Percentiles rank a stretch among this genome's conserved stretches.
These are phyloP conservation scores for Naganishia albida DNA, from an alignment of 1,284 basidiomycete species.

Conservation along the genomic window DNA sequence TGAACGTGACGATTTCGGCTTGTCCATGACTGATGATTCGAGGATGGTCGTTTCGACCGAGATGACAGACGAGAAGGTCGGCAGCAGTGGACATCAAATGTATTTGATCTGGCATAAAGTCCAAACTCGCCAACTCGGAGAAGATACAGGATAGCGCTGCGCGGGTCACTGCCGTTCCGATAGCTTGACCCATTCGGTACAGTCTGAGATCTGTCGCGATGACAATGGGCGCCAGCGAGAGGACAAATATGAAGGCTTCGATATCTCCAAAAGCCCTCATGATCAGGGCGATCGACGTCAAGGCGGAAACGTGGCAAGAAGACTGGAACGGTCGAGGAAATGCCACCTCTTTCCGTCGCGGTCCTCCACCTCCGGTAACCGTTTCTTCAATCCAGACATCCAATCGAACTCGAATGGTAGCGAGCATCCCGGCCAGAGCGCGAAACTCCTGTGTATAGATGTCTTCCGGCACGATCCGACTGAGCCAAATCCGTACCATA, in stretches of 20 bases:
- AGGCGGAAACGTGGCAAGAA: slow-evolving; percentile 21
- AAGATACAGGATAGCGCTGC: slow-evolving; percentile 25
- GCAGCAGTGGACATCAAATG: slow-evolving; percentile 18
- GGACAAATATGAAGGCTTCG: slow-evolving; percentile 26
- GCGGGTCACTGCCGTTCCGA: slow-evolving; percentile 10
- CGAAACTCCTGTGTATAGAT: slow-evolving; percentile 23
- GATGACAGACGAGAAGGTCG: slow-evolving; percentile 21
- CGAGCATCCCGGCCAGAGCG: slow-evolving; percentile 13
- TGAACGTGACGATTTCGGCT: slow-evolving; percentile 19
- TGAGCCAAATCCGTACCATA: slow-evolving; percentile 25
- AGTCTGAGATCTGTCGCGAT: slow-evolving; percentile 21
- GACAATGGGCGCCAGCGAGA: slow-evolving; percentile 20
- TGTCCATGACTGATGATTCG: slow-evolving; percentile 21
- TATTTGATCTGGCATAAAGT: slow-evolving; percentile 25
- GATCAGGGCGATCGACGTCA: slow-evolving; percentile 23
- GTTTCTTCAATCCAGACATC: slow-evolving; percentile 15
- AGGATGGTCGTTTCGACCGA: slow-evolving; percentile 19
- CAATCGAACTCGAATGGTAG: slow-evolving; percentile 16
- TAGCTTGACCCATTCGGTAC: slow-evolving; percentile 26
- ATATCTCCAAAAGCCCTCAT: slow-evolving; percentile 20
- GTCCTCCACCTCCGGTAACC: background rate
- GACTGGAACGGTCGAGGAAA: slow-evolving; percentile 24
- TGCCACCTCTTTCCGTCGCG: slow-evolving; percentile 15
- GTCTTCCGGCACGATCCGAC: slow-evolving; percentile 18
- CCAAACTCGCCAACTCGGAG: slow-evolving; percentile 22